Percentiles rank a stretch among this genome's conserved stretches.
These are phyloP conservation scores for Leccinum barrowsii DNA, from an alignment of 768 basidiomycete genomes.

Conservation along the genomic window DNA sequence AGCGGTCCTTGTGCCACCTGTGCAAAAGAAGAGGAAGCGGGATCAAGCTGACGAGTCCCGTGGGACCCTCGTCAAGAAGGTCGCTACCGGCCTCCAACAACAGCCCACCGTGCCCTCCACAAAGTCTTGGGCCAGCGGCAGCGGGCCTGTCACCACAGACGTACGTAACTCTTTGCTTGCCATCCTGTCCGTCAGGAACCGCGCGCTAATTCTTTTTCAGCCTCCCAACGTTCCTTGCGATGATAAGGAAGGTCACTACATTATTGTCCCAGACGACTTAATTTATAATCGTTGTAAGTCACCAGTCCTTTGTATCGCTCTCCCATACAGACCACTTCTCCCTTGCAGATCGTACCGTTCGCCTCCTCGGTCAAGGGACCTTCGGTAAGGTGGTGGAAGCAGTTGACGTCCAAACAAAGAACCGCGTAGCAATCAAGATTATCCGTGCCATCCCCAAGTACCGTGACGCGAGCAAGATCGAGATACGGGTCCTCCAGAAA, in stretches of 20 bases:
- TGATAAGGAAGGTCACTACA: constrained; percentile 99
- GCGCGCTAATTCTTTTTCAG: constrained; percentile 37
- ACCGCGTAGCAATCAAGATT: constrained; percentile 94
- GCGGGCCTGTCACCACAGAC: constrained; percentile 62
- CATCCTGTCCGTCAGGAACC: constrained; percentile 21
- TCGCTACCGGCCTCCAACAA: constrained; percentile 46
- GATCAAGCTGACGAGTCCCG: constrained; percentile 72
- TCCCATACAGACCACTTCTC: constrained; percentile 13
- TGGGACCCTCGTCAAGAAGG: constrained; percentile 64
- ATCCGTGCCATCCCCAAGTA: constrained; percentile 98
- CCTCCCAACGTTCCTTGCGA: constrained; percentile 79
- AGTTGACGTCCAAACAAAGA: constrained; percentile 69
- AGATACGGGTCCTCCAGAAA: constrained; percentile 90
- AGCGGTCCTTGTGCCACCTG: constrained; percentile 61
- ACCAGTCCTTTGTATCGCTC: constrained; percentile 1
- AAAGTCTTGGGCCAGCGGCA: constrained; percentile 67
- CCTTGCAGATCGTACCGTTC: constrained; percentile 80
- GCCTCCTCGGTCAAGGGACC: constrained; percentile 92
- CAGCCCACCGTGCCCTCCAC: constrained; percentile 47
- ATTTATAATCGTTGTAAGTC: constrained; percentile 80
- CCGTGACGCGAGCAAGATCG: constrained; percentile 97
- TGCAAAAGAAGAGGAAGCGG: constrained; percentile 81
- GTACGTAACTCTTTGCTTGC: constrained; percentile 42
- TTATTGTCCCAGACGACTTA: constrained; percentile 87
- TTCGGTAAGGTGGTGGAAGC: constrained; percentile 99